Base-by-base conservation (phyloP, 2,329 filamentous ascomycete species). In the Malbranchea cinnamomea region DNA sequence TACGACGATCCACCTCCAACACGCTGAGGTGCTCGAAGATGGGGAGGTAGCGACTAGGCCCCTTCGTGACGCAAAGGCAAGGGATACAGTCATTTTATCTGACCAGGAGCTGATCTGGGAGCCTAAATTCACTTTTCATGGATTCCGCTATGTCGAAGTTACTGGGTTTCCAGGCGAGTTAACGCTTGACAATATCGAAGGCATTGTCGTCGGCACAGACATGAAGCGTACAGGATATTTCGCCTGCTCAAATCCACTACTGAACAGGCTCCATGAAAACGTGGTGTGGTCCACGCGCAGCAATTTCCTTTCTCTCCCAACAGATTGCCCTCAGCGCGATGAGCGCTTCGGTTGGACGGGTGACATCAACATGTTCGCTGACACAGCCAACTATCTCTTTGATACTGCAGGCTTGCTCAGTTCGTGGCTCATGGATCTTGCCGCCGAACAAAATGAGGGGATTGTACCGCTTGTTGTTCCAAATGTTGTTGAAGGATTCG, bases 221-320 rank as follows among this genome's bases (percentile, higher is more conserved):
- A 59, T 74, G 52, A 45, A 53, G 28, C 53, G 57, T 7, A 65
- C 50, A 0, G 66, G 68, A 0, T 54, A 43, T 33, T 71, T 73
- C 28, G 43, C 56, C 6, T 70, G 62, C 33, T 74, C 68, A 0
- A 46, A 74, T 27, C 26, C 40, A 0, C 46, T 62, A 3, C 37
- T 74, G 15, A 74, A 71, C 38, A 50, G 62, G 26, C 56, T 75
- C 4, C 62, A 73, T 37, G 31, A 56, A 1, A 74, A 74, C 31
- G 57, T 66, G 0, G 42, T 52, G 17, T 73, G 69, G 69, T 60
- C 59, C 4, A 70, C 71, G 61, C 57, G 59, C 16, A 67, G 67
- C 0, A 74, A 74, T 38, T 73, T 74, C 39, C 39, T 73, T 3
- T 60, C 57, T 0, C 47, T 73, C 0, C 68, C 68, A 0, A 73